Percentiles rank a stretch among this genome's conserved stretches.
phyloP scores from a whole-genome alignment of 1,139 yeast species.

The Pichia sp. region DNA sequence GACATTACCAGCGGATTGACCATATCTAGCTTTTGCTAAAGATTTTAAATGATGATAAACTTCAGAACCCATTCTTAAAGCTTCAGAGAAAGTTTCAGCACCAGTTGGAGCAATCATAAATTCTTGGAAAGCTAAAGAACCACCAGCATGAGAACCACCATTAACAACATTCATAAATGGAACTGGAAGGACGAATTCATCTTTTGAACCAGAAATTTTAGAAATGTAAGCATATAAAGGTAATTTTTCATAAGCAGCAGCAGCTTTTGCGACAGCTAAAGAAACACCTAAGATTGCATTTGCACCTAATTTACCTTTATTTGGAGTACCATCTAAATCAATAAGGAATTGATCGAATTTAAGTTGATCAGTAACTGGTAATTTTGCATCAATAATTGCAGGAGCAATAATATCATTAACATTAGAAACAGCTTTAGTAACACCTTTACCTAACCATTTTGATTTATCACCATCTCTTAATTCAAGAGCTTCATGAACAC shows the following conservation, averaged over 20 bases:
- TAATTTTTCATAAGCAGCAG: constrained; percentile 82
- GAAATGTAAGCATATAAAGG: constrained; percentile 86
- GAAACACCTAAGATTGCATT: constrained; percentile 95
- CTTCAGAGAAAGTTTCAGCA: constrained; percentile 84
- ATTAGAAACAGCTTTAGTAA: constrained; percentile 82
- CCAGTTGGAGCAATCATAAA: constrained; percentile 95
- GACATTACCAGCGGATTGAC: constrained; percentile 96
- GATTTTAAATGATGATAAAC: constrained; percentile 93
- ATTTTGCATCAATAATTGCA: constrained; percentile 65
- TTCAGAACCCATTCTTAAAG: constrained; percentile 91
- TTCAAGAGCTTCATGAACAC: constrained; percentile 91
- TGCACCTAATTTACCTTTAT: constrained; percentile 93
- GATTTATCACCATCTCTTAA: constrained; percentile 92
- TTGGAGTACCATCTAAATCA: constrained; percentile 83
- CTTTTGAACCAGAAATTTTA: constrained; percentile 57
- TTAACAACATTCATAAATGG: constrained; percentile 96
- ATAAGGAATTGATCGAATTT: constrained; percentile 74
- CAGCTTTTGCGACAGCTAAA: constrained; percentile 88
- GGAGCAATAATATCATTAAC: constrained; percentile 88
- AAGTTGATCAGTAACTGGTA: constrained; percentile 73
- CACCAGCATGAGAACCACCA: constrained; percentile 99
- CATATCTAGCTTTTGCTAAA: constrained; percentile 86
- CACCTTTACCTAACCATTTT: constrained; percentile 97
- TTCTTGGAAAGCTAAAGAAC: constrained; percentile 96
- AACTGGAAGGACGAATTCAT: constrained; percentile 83